Base-by-base conservation (phyloP, 768 basidiomycete species). In the Omphalotus guepiniiformis region DNA sequence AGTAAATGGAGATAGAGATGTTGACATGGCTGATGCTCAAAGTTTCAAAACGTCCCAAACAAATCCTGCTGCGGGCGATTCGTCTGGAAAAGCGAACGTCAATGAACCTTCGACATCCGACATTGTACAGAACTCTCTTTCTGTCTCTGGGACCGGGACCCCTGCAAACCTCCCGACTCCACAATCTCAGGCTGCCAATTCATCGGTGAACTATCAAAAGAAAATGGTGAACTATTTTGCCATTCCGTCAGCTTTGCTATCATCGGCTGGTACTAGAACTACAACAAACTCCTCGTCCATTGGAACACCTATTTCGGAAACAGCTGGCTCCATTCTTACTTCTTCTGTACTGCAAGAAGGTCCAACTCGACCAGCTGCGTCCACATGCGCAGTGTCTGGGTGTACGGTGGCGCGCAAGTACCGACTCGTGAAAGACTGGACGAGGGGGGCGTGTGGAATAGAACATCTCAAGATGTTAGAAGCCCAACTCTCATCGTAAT, bases 371-470 rank as follows among this genome's bases (percentile, higher is more conserved):
- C 27, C 38, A 27, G 26, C 27, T 11, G 46, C 45, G n/a, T 9
- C 30, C 9, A 39, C 30, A 1, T 47, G 46, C 23, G 46, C 46
- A 29, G 38, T 47, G 19, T 38, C 36, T 39, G 46, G 46, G 12
- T 47, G 46, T 29, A 38, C 7, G 15, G 6, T 11, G 18, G 13
- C 16, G 7, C 36, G 46, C 22, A 47, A 47, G 28, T 47, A 47
- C 30, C 36, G 46, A 3, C 28, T 47, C 16, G 46, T 47, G 25
- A 39, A 16, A 23, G 46, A 47, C 18, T 47, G 46, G 46, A 47
- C 18, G 38, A 47, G 30, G 25, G 46, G 46, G 15, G 46, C 46
- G 18, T 47, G 46, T 39, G 46, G 46, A 6, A 47, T 47, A 27
- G 46, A 26, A 18, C 46, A 47, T 30, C 23, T 47, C 21, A 47